These are phyloP conservation scores for Syncephalastrum monosporum DNA, from an alignment of 371 early-diverging fungal species.

Conservation along the genomic window DNA sequence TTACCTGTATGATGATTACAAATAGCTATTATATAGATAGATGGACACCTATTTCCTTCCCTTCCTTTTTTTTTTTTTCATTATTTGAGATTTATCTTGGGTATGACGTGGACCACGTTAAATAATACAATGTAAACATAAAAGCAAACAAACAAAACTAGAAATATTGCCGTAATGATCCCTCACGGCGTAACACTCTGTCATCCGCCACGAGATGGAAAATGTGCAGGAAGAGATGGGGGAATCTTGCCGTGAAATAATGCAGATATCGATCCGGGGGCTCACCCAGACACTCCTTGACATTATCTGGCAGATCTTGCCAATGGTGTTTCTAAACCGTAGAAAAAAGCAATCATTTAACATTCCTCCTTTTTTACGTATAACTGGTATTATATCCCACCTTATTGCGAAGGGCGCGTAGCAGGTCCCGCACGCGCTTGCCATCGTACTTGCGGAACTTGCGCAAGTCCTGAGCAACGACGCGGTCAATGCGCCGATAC, in stretches of 20 bases:
- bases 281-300: slow-evolving; percentile 78
- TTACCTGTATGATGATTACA: too few relatives aligned
- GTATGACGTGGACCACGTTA: too few relatives aligned
- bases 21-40: too few relatives aligned
- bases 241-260: slow-evolving; percentile 92
- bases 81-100: too few relatives aligned
- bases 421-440: slow-evolving; percentile 77
- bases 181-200: slow-evolving; percentile 55
- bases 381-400: slow-evolving; percentile 29
- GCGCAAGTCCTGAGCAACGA: slow-evolving; percentile 79
- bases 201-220: slow-evolving; percentile 63
- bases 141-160: slow-evolving; percentile 12
- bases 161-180: slow-evolving; percentile 69
- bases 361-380: neutral
- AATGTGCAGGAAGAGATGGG: slow-evolving; percentile 79
- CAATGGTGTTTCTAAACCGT: slow-evolving; percentile 86
- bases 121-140: neutral
- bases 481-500: slow-evolving; percentile 79
- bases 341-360: neutral
- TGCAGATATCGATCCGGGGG: slow-evolving; percentile 85
- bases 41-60: too few relatives aligned
- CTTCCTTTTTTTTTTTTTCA: too few relatives aligned
- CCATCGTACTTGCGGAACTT: slow-evolving; percentile 93
- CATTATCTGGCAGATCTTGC: slow-evolving; percentile 83
- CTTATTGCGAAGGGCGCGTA: slow-evolving; percentile 93